Conservation (phyloP, 1,284 basidiomycete species). For the Fomitopsis palustris region DNA sequence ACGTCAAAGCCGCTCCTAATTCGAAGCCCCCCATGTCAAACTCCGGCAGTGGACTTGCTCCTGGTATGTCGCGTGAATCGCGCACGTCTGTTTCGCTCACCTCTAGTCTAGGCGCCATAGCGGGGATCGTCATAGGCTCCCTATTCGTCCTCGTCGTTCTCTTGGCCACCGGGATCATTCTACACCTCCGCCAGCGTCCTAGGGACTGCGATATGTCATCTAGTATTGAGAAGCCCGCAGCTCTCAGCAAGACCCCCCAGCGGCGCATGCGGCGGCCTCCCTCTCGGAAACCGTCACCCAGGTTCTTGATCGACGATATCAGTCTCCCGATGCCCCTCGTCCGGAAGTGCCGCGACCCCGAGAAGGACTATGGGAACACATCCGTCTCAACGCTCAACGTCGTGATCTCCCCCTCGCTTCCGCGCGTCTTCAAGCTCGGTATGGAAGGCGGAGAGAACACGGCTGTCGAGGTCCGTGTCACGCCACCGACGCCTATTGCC, state of each 20-base stretch:
- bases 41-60: constrained; percentile 4
- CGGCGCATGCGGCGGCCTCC: background rate
- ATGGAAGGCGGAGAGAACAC: constrained; percentile 13
- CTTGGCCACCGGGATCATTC: constrained; percentile 15
- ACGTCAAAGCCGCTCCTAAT: no score
- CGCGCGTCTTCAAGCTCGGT: constrained; percentile 15
- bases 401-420: constrained; percentile 15
- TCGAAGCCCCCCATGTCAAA: background rate
- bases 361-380: background rate
- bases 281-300: background rate
- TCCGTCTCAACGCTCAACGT: constrained; percentile 13
- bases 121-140: constrained; percentile 19
- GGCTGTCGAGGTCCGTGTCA: constrained; percentile 19
- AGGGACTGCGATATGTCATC: background rate
- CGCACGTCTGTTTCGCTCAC: background rate
- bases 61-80: constrained; percentile 5
- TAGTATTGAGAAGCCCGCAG: background rate
- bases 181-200: constrained; percentile 15
- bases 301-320: background rate
- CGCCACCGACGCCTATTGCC: constrained; percentile 19
- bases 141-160: constrained; percentile 19
- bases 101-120: constrained; percentile 13
- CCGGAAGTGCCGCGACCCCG: background rate
- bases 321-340: background rate
- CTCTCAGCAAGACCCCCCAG: background rate